Conservation (phyloP, 768 basidiomycete genomes). For the Strobilomyces echinocephalus region DNA sequence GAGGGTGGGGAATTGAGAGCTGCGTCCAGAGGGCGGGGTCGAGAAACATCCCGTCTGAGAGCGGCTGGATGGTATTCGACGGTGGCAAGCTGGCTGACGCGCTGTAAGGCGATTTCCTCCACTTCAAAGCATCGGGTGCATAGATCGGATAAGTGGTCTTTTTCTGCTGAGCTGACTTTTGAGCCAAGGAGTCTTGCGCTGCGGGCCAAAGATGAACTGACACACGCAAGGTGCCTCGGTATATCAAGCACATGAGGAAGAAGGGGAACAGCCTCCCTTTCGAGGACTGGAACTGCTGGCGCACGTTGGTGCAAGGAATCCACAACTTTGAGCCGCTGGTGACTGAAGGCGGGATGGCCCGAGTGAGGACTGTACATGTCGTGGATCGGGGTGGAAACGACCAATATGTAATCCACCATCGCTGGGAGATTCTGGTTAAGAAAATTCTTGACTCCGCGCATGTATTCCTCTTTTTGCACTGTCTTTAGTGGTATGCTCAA, state of each 20-base stretch:
- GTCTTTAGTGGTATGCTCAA: conserved; percentile 33
- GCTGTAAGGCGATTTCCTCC: conserved; percentile 61
- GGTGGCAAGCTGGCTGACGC: conserved; percentile 57
- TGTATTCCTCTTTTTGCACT: conserved; percentile 74
- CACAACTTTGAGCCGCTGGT: conserved; percentile 50
- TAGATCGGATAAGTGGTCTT: conserved; percentile 47
- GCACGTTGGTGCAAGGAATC: conserved; percentile 57
- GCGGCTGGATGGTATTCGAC: conserved; percentile 10
- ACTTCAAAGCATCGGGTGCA: conserved; percentile 61
- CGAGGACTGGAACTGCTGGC: conserved; percentile 49
- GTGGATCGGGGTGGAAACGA: conserved; percentile 56
- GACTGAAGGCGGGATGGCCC: conserved; percentile 34
- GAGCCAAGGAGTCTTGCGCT: conserved; percentile 44
- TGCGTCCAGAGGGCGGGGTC: neutral
- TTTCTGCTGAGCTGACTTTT: conserved; percentile 29
- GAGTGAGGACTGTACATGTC: conserved; percentile 25
- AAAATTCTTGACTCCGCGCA: conserved; percentile 74
- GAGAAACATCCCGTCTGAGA: conserved; percentile 16
- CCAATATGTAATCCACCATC: conserved; percentile 76
- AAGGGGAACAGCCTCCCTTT: conserved; percentile 66
- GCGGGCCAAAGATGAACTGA: conserved; percentile 74
- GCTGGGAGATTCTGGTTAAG: conserved; percentile 54
- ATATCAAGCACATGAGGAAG: conserved; percentile 75
- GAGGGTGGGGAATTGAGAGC: conserved; percentile 14
- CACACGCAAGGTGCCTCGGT: conserved; percentile 69